Conservation (phyloP, 2,329 filamentous ascomycete genomes). For the Phialophora expanda region DNA sequence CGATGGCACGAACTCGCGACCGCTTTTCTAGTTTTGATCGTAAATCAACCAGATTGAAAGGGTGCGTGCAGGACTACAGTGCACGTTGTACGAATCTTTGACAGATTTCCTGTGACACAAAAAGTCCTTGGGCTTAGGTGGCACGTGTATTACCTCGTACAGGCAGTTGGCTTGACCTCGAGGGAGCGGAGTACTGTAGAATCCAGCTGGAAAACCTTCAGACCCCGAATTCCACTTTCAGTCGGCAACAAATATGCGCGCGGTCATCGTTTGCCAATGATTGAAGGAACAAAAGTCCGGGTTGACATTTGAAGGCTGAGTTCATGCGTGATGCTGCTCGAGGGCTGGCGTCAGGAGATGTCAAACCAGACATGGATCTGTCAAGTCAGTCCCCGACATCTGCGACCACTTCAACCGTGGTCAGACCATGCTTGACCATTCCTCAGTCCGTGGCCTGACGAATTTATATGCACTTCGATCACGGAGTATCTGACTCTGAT, state of each 20-base stretch:
- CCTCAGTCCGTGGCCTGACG: background rate
- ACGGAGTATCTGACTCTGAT: background rate
- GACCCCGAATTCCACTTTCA: background rate
- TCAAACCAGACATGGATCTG: background rate
- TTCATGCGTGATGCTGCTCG: conserved; percentile 2
- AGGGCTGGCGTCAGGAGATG: background rate
- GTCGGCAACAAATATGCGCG: background rate
- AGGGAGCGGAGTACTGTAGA: background rate
- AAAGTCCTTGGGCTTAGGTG: conserved; percentile 8
- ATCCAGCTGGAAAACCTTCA: background rate
- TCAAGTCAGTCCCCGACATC: conserved; percentile 7
- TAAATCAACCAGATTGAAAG: background rate
- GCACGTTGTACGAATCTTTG: conserved; percentile 25
- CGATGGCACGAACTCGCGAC: conserved; percentile 17
- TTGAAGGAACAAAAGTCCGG: background rate
- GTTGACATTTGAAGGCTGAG: background rate
- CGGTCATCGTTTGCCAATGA: background rate
- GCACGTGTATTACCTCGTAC: conserved; percentile 30
- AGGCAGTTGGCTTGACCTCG: background rate
- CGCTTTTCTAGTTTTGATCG: conserved; percentile 17
- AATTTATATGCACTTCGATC: background rate
- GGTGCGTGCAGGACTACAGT: conserved; percentile 13
- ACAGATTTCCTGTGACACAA: conserved; percentile 25
- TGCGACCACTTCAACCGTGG: conserved; percentile 1
- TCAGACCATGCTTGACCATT: background rate